Evolutionary conservation across 2,329 filamentous ascomycete genomes (phyloP).

Genomic region (Pseudogymnoascus sp.): DNA sequence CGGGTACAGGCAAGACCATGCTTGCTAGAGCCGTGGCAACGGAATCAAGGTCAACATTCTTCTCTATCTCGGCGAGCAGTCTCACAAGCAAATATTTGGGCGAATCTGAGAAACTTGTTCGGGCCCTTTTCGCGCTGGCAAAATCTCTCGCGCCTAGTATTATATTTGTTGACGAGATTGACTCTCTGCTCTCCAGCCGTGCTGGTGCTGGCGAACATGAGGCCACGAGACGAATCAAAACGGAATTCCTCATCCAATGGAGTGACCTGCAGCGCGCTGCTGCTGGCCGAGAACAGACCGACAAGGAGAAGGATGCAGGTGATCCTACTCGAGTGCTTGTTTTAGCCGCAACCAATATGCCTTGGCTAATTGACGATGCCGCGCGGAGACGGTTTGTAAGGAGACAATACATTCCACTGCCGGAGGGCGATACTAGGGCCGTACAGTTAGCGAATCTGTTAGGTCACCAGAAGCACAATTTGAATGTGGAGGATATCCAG

Average conservation of each 20-base stretch:
- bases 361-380: constrained; percentile 96
- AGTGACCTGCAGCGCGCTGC: constrained; percentile 87
- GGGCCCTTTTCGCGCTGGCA: constrained; percentile 82
- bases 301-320: constrained; percentile 59
- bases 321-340: constrained; percentile 87
- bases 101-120: constrained; percentile 91
- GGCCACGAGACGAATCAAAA: constrained; percentile 88
- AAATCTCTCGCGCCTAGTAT: constrained; percentile 86
- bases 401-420: constrained; percentile 90
- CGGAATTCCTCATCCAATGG: constrained; percentile 97
- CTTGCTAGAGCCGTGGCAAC: constrained; percentile 88
- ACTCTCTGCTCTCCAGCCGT: constrained; percentile 78
- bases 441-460: constrained; percentile 72
- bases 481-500: constrained; percentile 63
- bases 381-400: constrained; percentile 83
- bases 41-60: constrained; percentile 90
- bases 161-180: constrained; percentile 98
- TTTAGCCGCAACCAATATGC: constrained; percentile 87
- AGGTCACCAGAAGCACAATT: constrained; percentile 75
- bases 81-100: constrained; percentile 93
- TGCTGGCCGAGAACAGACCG: constrained; percentile 65
- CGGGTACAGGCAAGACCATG: constrained; percentile 99
- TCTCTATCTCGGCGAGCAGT: constrained; percentile 90
- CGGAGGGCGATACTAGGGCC: constrained; percentile 72
- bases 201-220: constrained; percentile 83